Evolutionary conservation across 2,329 filamentous ascomycete species (phyloP).

Genomic region (Pyricularia sp.): DNA sequence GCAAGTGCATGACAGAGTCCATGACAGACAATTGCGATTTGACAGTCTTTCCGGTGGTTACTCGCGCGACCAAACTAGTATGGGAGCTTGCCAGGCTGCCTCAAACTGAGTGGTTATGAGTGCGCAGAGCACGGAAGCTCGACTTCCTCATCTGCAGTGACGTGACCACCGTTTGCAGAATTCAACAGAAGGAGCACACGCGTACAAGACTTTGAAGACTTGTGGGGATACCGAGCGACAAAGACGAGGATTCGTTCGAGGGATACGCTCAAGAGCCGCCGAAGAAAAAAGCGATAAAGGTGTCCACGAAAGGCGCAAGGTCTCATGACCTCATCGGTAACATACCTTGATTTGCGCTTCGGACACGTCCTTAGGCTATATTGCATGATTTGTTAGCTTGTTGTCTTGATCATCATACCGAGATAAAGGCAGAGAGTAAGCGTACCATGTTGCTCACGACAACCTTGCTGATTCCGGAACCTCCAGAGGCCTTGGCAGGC

Average conservation of each 20-base stretch:
- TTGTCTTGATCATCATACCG: not conserved
- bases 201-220: not conserved
- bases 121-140: not conserved
- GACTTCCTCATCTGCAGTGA: conserved; percentile 4
- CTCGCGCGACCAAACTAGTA: conserved; percentile 1
- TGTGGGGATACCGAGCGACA: not conserved
- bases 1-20: not conserved
- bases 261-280: conserved; percentile 14
- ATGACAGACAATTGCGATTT: not conserved
- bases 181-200: conserved; percentile 12
- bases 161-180: conserved; percentile 4
- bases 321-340: conserved; percentile 70
- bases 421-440: conserved; percentile 26
- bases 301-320: conserved; percentile 66
- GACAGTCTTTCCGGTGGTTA: not conserved
- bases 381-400: conserved; percentile 32
- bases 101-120: not conserved
- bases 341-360: conserved; percentile 99
- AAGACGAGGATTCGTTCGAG: conserved; percentile 13
- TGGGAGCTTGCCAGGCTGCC: conserved; percentile 7
- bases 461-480: conserved; percentile 80
- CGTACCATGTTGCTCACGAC: conserved; percentile 97
- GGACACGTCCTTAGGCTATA: conserved; percentile 86
- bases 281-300: conserved; percentile 11
- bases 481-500: conserved; percentile 53